Conservation (phyloP, 352 stramenopile species). For the Phytophthora fragariae region DNA sequence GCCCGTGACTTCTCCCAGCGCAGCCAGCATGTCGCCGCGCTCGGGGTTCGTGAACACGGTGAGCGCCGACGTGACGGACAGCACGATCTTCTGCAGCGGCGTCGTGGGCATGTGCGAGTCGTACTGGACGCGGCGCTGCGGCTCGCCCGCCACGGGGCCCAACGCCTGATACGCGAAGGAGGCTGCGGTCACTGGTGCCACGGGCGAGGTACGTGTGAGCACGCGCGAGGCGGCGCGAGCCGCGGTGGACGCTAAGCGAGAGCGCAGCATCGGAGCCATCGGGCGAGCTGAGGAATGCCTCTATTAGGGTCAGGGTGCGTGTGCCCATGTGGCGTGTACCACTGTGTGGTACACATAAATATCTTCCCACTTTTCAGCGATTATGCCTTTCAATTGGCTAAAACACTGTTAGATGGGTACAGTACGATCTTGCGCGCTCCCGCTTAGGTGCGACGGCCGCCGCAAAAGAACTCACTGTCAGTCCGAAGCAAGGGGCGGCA, state of each 20-base stretch:
- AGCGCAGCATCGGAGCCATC: constrained; percentile 23
- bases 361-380: no score
- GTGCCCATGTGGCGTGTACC: neutral
- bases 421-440: constrained; percentile 17
- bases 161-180: constrained; percentile 9
- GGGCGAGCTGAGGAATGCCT: constrained; percentile 9
- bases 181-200: neutral
- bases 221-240: constrained; percentile 20
- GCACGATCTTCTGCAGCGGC: constrained; percentile 85
- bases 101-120: constrained; percentile 77
- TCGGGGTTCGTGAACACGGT: constrained; percentile 93
- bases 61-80: constrained; percentile 89
- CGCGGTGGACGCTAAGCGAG: constrained; percentile 14
- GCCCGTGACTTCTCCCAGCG: constrained; percentile 94
- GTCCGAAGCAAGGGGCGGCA: constrained; percentile 10
- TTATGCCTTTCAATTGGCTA: constrained; percentile 6
- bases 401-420: neutral
- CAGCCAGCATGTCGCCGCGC: constrained; percentile 95
- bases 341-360: neutral
- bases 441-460: constrained; percentile 25
- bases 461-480: constrained; percentile 14
- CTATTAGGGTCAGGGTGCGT: neutral
- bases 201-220: constrained; percentile 2
- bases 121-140: constrained; percentile 71
- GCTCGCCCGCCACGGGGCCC: constrained; percentile 51